Conservation (phyloP, 2,329 filamentous ascomycete species). For the Xylariales sp. region DNA sequence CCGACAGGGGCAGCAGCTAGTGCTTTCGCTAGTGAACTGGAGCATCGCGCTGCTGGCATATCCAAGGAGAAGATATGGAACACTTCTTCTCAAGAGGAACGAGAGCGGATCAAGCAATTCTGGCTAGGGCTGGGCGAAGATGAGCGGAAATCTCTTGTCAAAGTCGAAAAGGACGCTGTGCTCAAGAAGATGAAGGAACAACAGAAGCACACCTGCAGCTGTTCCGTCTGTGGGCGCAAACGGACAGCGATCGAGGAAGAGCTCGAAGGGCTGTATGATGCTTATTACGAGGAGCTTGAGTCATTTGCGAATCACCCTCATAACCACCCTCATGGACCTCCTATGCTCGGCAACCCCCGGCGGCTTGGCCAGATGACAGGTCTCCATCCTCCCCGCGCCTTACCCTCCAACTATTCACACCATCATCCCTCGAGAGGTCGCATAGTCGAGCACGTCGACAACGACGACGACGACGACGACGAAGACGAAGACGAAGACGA, state of each 20-base stretch:
- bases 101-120: conserved; percentile 96
- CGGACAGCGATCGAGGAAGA: conserved; percentile 97
- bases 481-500: conserved; percentile 53
- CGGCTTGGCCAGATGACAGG: conserved; percentile 53
- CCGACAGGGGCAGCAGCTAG: conserved; percentile 16
- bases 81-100: conserved; percentile 87
- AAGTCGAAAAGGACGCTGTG: conserved; percentile 97
- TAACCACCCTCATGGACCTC: conserved; percentile 65
- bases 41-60: conserved; percentile 35
- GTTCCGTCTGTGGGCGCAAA: conserved; percentile 93
- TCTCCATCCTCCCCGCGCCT: conserved; percentile 52
- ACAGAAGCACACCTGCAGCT: conserved; percentile 98
- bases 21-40: conserved; percentile 14
- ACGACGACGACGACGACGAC: conserved; percentile 52
- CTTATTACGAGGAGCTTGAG: conserved; percentile 96
- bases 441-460: conserved; percentile 62
- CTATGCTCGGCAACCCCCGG: conserved; percentile 63
- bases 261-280: conserved; percentile 93
- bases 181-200: conserved; percentile 99
- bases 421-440: conserved; percentile 71
- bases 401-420: conserved; percentile 53
- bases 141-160: conserved; percentile 89
- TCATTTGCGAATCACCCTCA: conserved; percentile 80
- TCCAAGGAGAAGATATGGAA: conserved; percentile 94
- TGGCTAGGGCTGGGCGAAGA: conserved; percentile 94